Base-by-base conservation (phyloP, 495 filamentous ascomycete species). In the Penicillium herquei region DNA sequence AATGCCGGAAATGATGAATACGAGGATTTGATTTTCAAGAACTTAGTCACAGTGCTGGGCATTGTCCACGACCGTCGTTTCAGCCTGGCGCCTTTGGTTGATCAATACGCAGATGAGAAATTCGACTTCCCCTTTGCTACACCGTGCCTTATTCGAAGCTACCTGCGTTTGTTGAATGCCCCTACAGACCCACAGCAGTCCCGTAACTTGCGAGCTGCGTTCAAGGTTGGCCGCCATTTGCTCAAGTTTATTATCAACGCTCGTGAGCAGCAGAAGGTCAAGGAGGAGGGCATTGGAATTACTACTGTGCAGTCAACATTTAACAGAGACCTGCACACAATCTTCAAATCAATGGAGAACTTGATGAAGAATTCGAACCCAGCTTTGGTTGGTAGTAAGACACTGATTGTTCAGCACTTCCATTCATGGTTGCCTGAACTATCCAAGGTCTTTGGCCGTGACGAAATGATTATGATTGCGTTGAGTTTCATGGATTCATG, bases 51-150 rank as follows among this genome's bases (percentile, higher is more conserved):
- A 10, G 90, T 98, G 8, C 75, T 99, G 39, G 89, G 91, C 16
- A 97, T 98, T 60, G 89, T 96, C 26, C 90, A 97, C 65, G 94
- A 99, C 73, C 85, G 94, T 55, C 78, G 94, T 10, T 99, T 96
- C 75, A 93, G 96, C 59, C 73, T 99, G 11, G 85, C 87, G 6
- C 91, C 95, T 1, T 75, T 96, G 31, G 91, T 98, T 21, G 92
- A 97, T 66, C 81, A 88, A 56, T 97, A 98, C 64, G 89, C 91
- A n/a, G 87, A 94, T 62, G 86, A 75, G 42, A 83, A 84, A 60
- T 97, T 97, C 72, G 91, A 95, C 65, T 97, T 95, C 66, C 92
- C 93, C 1, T 96, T 92, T 65, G 92, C 91, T 7, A 94, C 91
- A 0, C 85, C 91, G n/a, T 96, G 92, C 67, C 80, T 99, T 40